Base-by-base conservation (phyloP, 2,329 filamentous ascomycete genomes). In the Fusarium redolens region DNA sequence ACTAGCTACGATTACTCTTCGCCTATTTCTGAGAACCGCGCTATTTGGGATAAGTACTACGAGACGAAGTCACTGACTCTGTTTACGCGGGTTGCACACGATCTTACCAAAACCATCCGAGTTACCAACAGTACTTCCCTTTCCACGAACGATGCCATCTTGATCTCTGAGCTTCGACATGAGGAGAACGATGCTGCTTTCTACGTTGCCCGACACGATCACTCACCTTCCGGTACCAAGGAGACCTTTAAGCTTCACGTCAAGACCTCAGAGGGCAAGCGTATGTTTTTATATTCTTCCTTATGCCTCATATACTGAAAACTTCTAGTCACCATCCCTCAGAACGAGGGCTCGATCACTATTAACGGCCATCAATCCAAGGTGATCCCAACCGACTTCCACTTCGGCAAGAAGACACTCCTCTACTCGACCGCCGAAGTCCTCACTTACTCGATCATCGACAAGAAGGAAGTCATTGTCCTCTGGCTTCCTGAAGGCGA, bases 1-100 rank as follows among this genome's bases (percentile, higher is more conserved):
- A 88, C 87, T 6, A 90, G 87, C 37, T 92, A 92, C 71, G 90
- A 92, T 76, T 92, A 92, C 77, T 89, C 87, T 9, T 87, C 88
- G 7, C 89, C 90, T 0, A 89, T 92, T 20, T 87, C 86, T 2
- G 89, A 91, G 75, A 87, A 87, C 72, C 85, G 90, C 17, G 82
- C 82, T 14, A 87, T 91, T 25, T 86, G 86, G 47, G 85, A 84
- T 73, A 91, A 92, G 76, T 91, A 87, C 76, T 88, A 88, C 64
- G 90, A 92, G 78, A 91, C 88, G 0, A 92, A 92, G 78, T 83
- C 91, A 28, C 79, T 91, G 33, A 87, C 87, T 4, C 77, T 91
- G 66, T 91, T 92, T 76, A 89, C 88, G 0, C 85, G 88, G 35
- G 66, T 70, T 62, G 40, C 35, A 18, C 83, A 84, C 28, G 89